Base-by-base conservation (phyloP, 495 filamentous ascomycete species). In the Evernia prunastri region DNA sequence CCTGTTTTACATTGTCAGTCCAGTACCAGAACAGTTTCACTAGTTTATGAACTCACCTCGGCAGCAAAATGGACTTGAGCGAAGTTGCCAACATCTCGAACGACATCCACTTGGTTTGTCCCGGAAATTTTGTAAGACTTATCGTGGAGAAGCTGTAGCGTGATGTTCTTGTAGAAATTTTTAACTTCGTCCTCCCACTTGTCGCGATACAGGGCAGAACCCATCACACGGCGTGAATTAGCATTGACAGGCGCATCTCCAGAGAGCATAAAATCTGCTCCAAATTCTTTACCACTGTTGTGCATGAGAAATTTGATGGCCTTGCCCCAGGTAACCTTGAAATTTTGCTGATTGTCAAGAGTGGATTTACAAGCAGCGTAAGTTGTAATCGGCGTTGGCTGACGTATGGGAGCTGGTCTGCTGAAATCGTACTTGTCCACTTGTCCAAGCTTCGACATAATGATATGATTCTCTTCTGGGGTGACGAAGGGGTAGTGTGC, bases 51-150 rank as follows among this genome's bases (percentile, higher is more conserved):
- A 63, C 62, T 20, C 43, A 64, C 69, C 53, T 81, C 82, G 11
- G 85, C 77, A 64, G 79, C 79, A 70, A 87, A 84, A 61, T 86
- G 82, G 56, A 83, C 78, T 56, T 84, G 80, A 3, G 79, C 81
- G 12, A 87, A 69, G 63, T 87, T 88, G 61, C 82, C 82, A 53
- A 89, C 71, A 69, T 88, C 83, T 49, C 80, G 80, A 42, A 86
- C 80, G 60, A 91, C 83, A 59, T 86, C 85, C 57, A 84, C 79
- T 63, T 89, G 86, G 53, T 81, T 81, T 56, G 78, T 70, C 4
- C 75, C 75, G 7, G 78, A 82, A n/a, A 87, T 71, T 47, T 77
- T 72, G 67, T 79, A 80, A 8, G 77, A 77, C 39, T 81, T 78
- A 25, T 75, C 69, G 47, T 78, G 67, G 57, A 87, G 70, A 11